Evolutionary conservation across 257 asterid genomes (phyloP).

Genomic region (Rauvolfia tetraphylla): DNA sequence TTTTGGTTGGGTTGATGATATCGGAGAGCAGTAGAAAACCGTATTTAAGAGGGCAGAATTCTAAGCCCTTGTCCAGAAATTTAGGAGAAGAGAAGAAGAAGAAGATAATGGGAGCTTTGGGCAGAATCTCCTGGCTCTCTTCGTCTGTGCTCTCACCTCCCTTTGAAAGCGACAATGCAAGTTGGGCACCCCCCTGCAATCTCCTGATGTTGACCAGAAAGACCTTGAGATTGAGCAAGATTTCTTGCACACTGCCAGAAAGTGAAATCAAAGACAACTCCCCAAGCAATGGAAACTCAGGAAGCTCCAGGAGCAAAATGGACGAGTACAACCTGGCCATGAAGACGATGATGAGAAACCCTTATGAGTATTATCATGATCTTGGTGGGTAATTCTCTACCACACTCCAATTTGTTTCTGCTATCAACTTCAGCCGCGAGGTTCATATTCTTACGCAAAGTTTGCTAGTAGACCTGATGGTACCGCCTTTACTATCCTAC

Average conservation of each 20-base stretch:
- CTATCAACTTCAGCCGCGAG: background rate
- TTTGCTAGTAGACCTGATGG: background rate
- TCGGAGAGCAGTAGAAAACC: background rate
- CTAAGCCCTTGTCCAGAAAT: background rate
- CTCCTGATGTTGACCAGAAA: constrained; percentile 16
- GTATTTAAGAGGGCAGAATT: background rate
- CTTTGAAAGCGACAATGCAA: constrained; percentile 16
- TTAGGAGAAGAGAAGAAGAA: background rate
- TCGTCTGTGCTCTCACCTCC: constrained; percentile 24
- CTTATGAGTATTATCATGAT: constrained; percentile 88
- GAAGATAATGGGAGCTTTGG: constrained; percentile 35
- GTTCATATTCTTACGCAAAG: background rate
- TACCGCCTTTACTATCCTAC: background rate
- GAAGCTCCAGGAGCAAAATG: constrained; percentile 39
- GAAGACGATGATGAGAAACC: constrained; percentile 93
- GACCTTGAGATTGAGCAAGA: constrained; percentile 23
- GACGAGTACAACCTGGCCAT: constrained; percentile 76
- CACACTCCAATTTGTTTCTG: background rate
- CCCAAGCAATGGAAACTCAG: constrained; percentile 21
- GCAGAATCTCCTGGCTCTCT: constrained; percentile 16
- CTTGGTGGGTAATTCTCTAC: constrained; percentile 47
- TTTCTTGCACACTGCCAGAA: constrained; percentile 46
- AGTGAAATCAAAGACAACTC: constrained; percentile 29
- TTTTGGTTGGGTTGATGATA: no score
- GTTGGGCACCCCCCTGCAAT: constrained; percentile 2